Evolutionary conservation across 2,329 filamentous ascomycete species (phyloP), one percentile per base, ranked within the genome.

Genomic region (Colletotrichum cordylinicola): DNA sequence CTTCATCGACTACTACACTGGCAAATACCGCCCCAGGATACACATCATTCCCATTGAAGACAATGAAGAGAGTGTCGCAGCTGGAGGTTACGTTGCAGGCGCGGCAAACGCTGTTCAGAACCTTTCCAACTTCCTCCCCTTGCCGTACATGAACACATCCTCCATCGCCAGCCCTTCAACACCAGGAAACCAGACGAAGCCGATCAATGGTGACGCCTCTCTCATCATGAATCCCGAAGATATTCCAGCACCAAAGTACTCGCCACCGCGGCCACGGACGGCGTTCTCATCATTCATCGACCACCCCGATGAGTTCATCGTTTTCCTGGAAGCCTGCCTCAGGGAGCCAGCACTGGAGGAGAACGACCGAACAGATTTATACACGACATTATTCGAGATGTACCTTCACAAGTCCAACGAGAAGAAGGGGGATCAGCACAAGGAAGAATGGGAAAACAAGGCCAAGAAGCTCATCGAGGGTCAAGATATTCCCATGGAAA

Each of bases 231-330:
- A 91, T 78, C 80, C 89, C 76, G 83, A 92, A 60, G 83, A 87
- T 66, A 80, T 84, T 35, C 81, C 86, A 1, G 80, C 85, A 6
- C 86, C 87, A 6, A 89, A 91, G 78, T 99, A 99, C 84, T 92
- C 91, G 7, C 89, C 94, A 3, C 96, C 97, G 0, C 94, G 94
- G 74, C 96, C 97, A 7, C 90, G 96, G 76, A 96, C 94, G 2
- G 96, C 97, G 0, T 99, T 99, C 81, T 98, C 97, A 2, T 96
- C 95, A 0, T 99, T 99, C 81, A 96, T 99, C 75, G 96, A 98
- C 80, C 96, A 98, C 82, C 91, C 97, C 0, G 92, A 96, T 74
- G 93, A 98, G 81, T 98, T 99, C 80, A 96, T 98, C 77, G 88
- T 92, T 18, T 99, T 99, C 82, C 88, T 99, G 0, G 96, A 99